These are phyloP conservation scores for Penicillium canescens DNA, from an alignment of 495 filamentous ascomycete genomes.

Conservation along the genomic window DNA sequence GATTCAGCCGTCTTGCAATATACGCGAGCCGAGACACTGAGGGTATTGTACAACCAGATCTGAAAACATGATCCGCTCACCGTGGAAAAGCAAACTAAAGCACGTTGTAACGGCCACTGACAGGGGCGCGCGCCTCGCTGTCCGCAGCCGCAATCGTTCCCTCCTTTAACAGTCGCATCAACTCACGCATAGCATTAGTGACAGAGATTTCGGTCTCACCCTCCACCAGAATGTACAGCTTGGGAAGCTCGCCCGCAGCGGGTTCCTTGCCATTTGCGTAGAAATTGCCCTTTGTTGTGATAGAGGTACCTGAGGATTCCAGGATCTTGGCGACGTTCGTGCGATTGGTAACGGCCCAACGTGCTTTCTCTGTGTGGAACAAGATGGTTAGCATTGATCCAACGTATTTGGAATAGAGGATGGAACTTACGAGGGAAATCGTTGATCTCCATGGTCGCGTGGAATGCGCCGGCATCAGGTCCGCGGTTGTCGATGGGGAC, in stretches of 20 bases:
- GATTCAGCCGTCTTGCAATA: no score
- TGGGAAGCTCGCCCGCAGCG: slow-evolving; percentile 70
- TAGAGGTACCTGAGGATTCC: slow-evolving; percentile 90
- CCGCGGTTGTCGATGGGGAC: slow-evolving; percentile 99
- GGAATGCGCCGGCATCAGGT: slow-evolving; percentile 94
- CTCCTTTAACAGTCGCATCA: slow-evolving; percentile 85
- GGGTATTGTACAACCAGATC: slow-evolving; percentile 21
- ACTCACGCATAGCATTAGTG: slow-evolving; percentile 85
- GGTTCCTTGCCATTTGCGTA: slow-evolving; percentile 82
- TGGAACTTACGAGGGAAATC: slow-evolving; percentile 82
- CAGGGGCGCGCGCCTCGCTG: slow-evolving; percentile 74
- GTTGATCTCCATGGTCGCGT: slow-evolving; percentile 97
- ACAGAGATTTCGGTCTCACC: slow-evolving; percentile 95
- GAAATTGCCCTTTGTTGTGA: slow-evolving; percentile 95
- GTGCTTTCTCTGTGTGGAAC: slow-evolving; percentile 72
- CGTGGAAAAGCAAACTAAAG: slow-evolving; percentile 46
- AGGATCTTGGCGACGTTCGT: slow-evolving; percentile 99
- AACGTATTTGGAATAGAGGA: neutral
- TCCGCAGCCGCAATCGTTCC: slow-evolving; percentile 90
- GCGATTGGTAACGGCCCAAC: slow-evolving; percentile 98
- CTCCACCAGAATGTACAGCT: slow-evolving; percentile 96
- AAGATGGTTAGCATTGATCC: slow-evolving; percentile 23
- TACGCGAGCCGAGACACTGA: neutral
- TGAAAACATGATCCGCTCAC: neutral
- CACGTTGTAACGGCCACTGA: slow-evolving; percentile 87